A percentile compares a stretch with the other conserved stretches of the same genome.
Evolutionary conservation across 192 early-diverging fungal species (phyloP).

Genomic region (Polychytrium aggregatum): DNA sequence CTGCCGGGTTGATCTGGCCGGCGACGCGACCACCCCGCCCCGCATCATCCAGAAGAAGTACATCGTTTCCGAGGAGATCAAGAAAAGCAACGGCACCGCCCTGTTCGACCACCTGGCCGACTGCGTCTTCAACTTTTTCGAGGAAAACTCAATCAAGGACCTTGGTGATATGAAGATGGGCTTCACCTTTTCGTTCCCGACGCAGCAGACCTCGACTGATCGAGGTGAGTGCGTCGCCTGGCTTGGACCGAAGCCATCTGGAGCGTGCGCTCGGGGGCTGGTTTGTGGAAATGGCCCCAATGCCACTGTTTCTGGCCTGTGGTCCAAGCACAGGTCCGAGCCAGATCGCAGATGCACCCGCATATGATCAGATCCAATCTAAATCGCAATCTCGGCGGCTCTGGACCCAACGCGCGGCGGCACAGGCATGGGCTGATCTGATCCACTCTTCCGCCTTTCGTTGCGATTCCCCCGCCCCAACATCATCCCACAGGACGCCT

Average conservation of each 20-base stretch:
- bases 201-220: conserved; percentile 56
- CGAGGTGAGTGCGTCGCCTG: conserved; percentile 13
- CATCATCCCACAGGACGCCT: conserved; percentile 26
- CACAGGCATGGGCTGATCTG: no score
- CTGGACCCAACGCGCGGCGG: no score
- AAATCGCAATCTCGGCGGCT: no score
- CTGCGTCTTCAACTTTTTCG: conserved; percentile 64
- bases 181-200: conserved; percentile 93
- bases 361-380: no score
- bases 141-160: conserved; percentile 11
- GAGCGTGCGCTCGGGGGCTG: no score
- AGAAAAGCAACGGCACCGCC: conserved; percentile 52
- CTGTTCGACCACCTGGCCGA: conserved; percentile 91
- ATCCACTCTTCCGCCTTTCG: no score
- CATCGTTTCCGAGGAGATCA: conserved; percentile 62
- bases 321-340: no score
- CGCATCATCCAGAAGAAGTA: conserved; percentile 64
- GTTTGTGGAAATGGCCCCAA: no score
- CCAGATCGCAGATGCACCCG: no score
- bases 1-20: conserved; percentile 68
- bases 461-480: no score
- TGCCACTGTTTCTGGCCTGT: no score
- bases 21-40: conserved; percentile 58
- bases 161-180: conserved; percentile 34
- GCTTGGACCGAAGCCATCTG: no score